Base-by-base conservation (phyloP, 805 yeast genomes). In the Kregervanrija fluxuum region DNA sequence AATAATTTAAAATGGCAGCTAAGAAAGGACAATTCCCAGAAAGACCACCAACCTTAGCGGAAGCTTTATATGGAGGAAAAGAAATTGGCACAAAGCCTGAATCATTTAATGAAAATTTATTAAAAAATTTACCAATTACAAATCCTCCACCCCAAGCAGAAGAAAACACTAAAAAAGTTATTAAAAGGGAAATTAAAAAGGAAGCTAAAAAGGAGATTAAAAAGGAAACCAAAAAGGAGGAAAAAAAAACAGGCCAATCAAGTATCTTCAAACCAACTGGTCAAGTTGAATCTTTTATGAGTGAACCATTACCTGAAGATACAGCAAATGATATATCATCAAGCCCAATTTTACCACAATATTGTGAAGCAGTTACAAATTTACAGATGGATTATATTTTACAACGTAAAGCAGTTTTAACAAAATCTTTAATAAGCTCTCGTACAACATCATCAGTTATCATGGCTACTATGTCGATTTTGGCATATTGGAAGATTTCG, bases 371-470 rank as follows among this genome's bases (percentile, higher is more conserved):
- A 10, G 76, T 82, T 1, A 56, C 81, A 44, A 79, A 77, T 46
- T 62, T 84, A 47, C 77, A 82, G 30, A 78, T 85, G 46, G 93
- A 85, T 58, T 77, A 71, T 51, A 65, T 76, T 45, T 57, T 73
- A 17, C 70, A 66, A 49, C 57, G 67, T 35, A 82, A 77, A 55
- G 62, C 79, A 2, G 48, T 61, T 22, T 67, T 77, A 43, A 76
- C 74, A 56, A 69, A 57, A 46, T 54, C 55, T 38, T 54, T 77
- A 35, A 68, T 77, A 40, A 70, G 71, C 67, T 73, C 73, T 56
- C 76, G 74, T 3, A 46, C 66, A 16, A 65, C 77, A 0, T 39
- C 70, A 10, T 38, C 63, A 1, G 4, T 64, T 10, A 37, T 62
- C 9, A 34, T 57, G 11, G 52, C 57, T 4, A 47, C 59, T 11